A percentile compares a stretch with the other conserved stretches of the same genome.
Evolutionary conservation across 345 rosid species (phyloP).

Genomic region (Citrus reticulata): DNA sequence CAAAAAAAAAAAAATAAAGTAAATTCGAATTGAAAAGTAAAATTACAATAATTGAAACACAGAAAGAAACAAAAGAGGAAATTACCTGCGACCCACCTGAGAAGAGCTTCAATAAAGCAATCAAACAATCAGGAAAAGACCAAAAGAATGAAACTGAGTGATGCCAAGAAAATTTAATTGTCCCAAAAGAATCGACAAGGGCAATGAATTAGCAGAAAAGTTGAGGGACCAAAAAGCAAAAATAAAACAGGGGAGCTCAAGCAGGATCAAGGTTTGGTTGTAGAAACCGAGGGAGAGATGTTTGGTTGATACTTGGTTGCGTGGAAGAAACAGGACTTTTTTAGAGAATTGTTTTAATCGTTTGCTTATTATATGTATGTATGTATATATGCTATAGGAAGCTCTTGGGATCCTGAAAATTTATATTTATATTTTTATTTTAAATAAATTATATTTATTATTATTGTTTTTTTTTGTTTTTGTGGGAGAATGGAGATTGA

Average conservation of each 20-base stretch:
- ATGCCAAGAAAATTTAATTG: background rate
- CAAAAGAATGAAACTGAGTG: background rate
- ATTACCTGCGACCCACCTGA: constrained; percentile 12
- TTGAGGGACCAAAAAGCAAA: background rate
- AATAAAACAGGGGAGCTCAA: background rate
- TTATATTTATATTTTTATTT: background rate
- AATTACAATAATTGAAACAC: background rate
- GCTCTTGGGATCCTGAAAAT: background rate
- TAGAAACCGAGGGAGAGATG: background rate
- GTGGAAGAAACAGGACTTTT: constrained; percentile 18
- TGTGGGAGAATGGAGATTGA: background rate
- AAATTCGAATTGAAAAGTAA: background rate
- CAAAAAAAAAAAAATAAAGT: background rate
- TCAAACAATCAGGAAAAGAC: background rate
- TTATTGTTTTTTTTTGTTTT: background rate
- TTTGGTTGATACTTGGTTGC: constrained; percentile 12
- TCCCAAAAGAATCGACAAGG: background rate
- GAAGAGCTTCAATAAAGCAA: background rate
- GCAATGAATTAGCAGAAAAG: background rate
- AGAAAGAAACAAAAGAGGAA: constrained; percentile 7
- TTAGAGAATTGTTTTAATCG: constrained; percentile 1
- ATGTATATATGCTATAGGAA: background rate
- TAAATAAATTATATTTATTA: background rate
- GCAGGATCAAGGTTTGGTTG: background rate
- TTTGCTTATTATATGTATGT: no score